These are phyloP conservation scores for Phialocephala sp. DNA, from an alignment of 2,329 filamentous ascomycete genomes.

Conservation along the genomic window DNA sequence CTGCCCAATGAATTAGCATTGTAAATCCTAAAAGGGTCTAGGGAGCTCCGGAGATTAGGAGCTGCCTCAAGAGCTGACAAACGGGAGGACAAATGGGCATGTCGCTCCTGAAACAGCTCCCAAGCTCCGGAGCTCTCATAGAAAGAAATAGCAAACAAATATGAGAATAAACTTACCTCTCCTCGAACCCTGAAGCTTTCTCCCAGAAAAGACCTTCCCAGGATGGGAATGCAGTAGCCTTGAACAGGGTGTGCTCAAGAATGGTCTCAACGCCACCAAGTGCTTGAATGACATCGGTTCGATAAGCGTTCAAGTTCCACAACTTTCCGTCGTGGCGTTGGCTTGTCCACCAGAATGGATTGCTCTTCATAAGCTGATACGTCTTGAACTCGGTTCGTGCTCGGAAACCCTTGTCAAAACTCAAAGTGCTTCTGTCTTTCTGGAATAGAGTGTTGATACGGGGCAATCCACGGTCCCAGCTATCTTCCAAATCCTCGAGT, in stretches of 20 bases:
- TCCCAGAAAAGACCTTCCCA: slow-evolving; percentile 98
- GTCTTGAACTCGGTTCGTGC: slow-evolving; percentile 96
- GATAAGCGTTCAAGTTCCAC: slow-evolving; percentile 95
- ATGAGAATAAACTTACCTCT: slow-evolving; percentile 33
- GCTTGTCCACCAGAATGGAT: slow-evolving; percentile 99
- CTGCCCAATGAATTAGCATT: no score
- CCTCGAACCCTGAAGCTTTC: slow-evolving; percentile 55
- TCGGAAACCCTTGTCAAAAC: slow-evolving; percentile 98
- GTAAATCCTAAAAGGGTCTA: no score
- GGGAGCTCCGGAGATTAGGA: no score
- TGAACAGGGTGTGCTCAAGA: slow-evolving; percentile 94
- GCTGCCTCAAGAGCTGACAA: no score
- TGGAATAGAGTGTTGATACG: slow-evolving; percentile 99
- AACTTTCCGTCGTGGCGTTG: slow-evolving; percentile 96
- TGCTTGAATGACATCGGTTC: slow-evolving; percentile 96
- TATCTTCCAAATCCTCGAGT: slow-evolving; percentile 94
- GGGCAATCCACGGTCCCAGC: slow-evolving; percentile 96
- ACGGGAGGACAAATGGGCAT: background rate
- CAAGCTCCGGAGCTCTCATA: no score
- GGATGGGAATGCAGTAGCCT: slow-evolving; percentile 92
- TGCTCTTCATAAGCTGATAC: slow-evolving; percentile 98
- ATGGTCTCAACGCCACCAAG: slow-evolving; percentile 93
- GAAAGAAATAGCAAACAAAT: no score
- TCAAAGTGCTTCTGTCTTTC: slow-evolving; percentile 94
- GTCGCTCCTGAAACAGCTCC: background rate